Percentiles rank a stretch among this genome's conserved stretches.
Conservation (phyloP, 140 eudicot species). For the Oenanthe javanica region DNA sequence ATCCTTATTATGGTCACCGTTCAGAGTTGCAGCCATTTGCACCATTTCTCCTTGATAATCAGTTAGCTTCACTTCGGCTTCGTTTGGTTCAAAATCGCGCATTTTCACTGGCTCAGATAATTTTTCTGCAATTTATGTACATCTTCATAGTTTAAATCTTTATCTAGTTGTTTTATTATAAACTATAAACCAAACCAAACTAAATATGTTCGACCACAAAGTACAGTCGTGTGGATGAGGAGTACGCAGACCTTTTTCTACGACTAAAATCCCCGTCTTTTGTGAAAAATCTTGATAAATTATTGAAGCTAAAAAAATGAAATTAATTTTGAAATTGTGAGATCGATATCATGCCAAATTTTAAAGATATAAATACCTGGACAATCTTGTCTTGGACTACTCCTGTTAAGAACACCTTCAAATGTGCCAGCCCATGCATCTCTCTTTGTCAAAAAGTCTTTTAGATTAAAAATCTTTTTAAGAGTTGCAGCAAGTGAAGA, state of each 20-base stretch:
- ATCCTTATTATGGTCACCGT: conserved; percentile 48
- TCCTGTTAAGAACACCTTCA: conserved; percentile 40
- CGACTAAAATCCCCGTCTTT: no score
- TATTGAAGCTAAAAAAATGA: neutral
- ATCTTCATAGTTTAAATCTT: neutral
- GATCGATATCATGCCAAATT: neutral
- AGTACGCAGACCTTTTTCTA: no score
- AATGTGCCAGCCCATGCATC: conserved; percentile 83
- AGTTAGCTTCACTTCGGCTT: conserved; percentile 37
- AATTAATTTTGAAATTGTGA: neutral
- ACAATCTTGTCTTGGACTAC: conserved; percentile 56
- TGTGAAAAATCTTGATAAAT: neutral
- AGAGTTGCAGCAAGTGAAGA: conserved; percentile 68
- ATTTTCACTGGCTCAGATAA: conserved; percentile 50
- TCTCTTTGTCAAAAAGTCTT: conserved; percentile 49
- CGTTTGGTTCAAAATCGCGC: conserved; percentile 38
- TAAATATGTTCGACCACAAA: no score
- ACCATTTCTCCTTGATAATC: conserved; percentile 65
- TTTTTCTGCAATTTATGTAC: conserved; percentile 19
- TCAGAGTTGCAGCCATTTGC: conserved; percentile 49
- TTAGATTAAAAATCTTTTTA: conserved; percentile 52
- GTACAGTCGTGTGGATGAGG: no score
- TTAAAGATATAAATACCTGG: conserved; percentile 28
- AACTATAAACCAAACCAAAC: neutral
- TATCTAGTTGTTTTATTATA: neutral